Evolutionary conservation across 805 yeast genomes (phyloP), one percentile per base, ranked within the genome.

Genomic region (Debaryomyces prosopidis): DNA sequence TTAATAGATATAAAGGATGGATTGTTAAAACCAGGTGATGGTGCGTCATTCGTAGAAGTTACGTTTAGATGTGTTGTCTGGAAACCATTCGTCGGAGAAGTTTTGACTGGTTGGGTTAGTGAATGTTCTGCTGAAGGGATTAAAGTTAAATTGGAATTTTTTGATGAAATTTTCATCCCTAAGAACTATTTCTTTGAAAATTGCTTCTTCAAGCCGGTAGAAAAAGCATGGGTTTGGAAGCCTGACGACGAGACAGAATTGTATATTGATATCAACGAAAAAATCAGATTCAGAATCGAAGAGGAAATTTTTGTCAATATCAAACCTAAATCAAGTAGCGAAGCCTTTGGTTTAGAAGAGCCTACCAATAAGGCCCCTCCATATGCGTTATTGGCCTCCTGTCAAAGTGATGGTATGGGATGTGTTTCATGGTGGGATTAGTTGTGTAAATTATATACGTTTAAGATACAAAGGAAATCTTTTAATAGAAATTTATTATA

Each of bases 371-470:
- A 76, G 44, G 71, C 78, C 10, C 94, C 97, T 9, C 89, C 97
- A 12, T 91, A 89, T 68, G 88, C 89, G 8, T 68, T 92, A 20
- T 66, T 88, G 23, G 98, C 92, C 14, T 87, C 96, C 51, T 90
- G 97, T 63, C 97, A 90, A 63, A 82, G 89, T 3, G 97, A 90
- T 58, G 99, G 99, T 36, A 89, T 90, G 95, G 99, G 99, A 4
- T 82, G 95, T 55, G 84, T 89, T 34, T 81, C 91, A 45, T 94
- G 99, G 99, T 92, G 99, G 99, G 95, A 87, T 58, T 84, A 60
- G 62, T 38, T 26, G 31, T 23, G 36, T 36, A 40, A 33, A 33
- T 38, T 31, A 37, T 26, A 36, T 32, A 36, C 26, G 18, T 28
- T 34, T 28, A 42, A 16, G 23, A 42, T 40, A 33, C 33, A 32